Evolutionary conservation across 495 filamentous ascomycete species (phyloP), one percentile per base, ranked within the genome.

Genomic region (Amniculicola lignicola): DNA sequence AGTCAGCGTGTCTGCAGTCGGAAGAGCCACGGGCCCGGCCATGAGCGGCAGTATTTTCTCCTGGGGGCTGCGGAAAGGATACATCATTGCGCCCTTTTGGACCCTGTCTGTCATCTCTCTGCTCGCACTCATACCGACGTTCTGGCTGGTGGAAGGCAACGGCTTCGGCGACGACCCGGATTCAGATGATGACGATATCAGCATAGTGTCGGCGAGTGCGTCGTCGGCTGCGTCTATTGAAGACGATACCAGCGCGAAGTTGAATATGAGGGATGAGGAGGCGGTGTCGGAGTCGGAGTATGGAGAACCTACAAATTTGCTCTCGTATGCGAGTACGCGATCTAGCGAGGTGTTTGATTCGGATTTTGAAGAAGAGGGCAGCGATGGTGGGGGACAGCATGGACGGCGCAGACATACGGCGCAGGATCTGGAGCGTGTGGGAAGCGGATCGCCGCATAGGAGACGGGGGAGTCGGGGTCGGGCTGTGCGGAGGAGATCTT

Each of bases 51-150:
- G 25, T 11, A 41, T 61, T 4, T 67, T 72, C 63, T 86, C 82
- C 1, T 78, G 75, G 63, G 90, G 90, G 0, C 78, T 90, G 0
- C 79, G 83, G 60, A 68, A 72, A 11, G 87, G 86, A 4, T 89
- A 85, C 62, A 73, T 90, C 15, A 80, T 94, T 44, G 64, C 85
- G 14, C 84, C 90, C 0, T 96, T 87, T 84, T 95, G 88, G 87
- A 65, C 83, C 4, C 70, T 95, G 14, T 74, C 79, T 0, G 56
- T 67, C 1, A 69, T 93, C 35, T 76, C 83, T 0, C 46, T 77
- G 5, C 33, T 86, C 7, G 85, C 84, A 36, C 79, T 82, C 1
- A 63, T 94, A 5, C 83, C 87, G 2, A 75, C 83, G 5, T 86
- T 80, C 68, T 84, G 80, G 69, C 78, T 92, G 21, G 75, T 83